A percentile compares a stretch with the other conserved stretches of the same genome.
These are phyloP conservation scores for Cutaneotrichosporon mucoides DNA, from an alignment of 1,284 basidiomycete genomes.

Conservation along the genomic window DNA sequence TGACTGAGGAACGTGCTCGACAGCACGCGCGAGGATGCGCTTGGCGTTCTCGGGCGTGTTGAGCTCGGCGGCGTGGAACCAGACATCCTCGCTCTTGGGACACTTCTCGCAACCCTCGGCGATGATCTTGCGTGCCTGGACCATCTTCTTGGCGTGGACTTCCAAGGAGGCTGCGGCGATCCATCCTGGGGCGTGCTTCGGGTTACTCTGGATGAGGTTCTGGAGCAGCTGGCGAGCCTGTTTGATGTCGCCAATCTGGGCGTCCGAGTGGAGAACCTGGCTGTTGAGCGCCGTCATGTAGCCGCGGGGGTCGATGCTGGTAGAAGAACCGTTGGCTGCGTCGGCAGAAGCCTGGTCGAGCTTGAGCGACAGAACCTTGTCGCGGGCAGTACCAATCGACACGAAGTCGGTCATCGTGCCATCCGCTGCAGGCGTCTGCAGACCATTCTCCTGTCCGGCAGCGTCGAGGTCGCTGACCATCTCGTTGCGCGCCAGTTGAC, in stretches of 20 bases:
- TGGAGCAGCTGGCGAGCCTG: constrained; percentile 92
- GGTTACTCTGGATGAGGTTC: constrained; percentile 94
- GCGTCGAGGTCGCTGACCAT: constrained; percentile 75
- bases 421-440: constrained; percentile 66
- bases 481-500: constrained; percentile 48
- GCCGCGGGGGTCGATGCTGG: constrained; percentile 92
- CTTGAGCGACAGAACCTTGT: constrained; percentile 88
- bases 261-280: constrained; percentile 82
- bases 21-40: constrained; percentile 86
- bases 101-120: constrained; percentile 92
- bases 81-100: constrained; percentile 93
- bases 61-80: constrained; percentile 90
- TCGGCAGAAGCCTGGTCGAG: constrained; percentile 82
- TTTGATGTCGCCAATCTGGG: constrained; percentile 97
- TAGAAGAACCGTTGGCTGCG: constrained; percentile 65
- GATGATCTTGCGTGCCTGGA: constrained; percentile 88
- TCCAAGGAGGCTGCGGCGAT: constrained; percentile 95
- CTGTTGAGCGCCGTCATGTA: constrained; percentile 94
- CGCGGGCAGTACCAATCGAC: constrained; percentile 96
- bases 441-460: constrained; percentile 64
- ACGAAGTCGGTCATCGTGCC: constrained; percentile 88
- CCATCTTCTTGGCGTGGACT: constrained; percentile 92
- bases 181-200: constrained; percentile 96
- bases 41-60: constrained; percentile 93
- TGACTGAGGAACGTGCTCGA: constrained; percentile 86